Evolutionary conservation across 2,329 filamentous ascomycete species (phyloP), one percentile per base, ranked within the genome.

Genomic region (Botrytis fabae): DNA sequence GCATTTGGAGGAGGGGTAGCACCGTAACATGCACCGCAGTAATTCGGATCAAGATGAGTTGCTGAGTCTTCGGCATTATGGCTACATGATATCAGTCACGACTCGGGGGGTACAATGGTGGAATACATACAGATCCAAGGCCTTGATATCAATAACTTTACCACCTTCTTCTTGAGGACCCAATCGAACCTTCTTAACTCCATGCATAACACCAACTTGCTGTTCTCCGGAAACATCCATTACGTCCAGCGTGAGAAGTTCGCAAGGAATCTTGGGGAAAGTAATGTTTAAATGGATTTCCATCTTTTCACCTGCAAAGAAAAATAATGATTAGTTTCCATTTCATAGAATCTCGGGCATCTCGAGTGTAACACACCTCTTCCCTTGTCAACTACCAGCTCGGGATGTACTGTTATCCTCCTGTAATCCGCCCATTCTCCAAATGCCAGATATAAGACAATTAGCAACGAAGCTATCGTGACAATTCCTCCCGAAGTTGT

Each of bases 211-310:
- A 70, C 95, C 96, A 78, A 95, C 93, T 83, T 99, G 96, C 81
- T 98, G 92, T 83, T 99, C 96, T 76, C 96, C 96, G 35, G 94
- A 97, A 40, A 98, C 95, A 84, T 99, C 96, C 96, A 99, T 99
- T 73, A 99, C 95, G 82, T 99, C 96, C 79, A 99, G 91, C 20
- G 96, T 98, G 77, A 98, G 86, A 69, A 99, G 90, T 83, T 98
- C 95, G 85, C 96, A 99, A 16, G 96, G 96, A 78, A 99, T 89
- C 75, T 91, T 91, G 16, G 96, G 96, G 82, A 99, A 99, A 64
- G 94, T 96, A 74, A 99, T 91, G 85, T 99, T 99, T 83, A 99
- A 89, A 82, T 97, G 94, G 77, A 99, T 99, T 82, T 98, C 96
- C 95, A 99, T 98, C 83, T 95, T 94, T 86, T 99, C 95, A 82